Evolutionary conservation across 2,329 filamentous ascomycete genomes (phyloP).

Genomic region (Thermothelomyces thermophilus): DNA sequence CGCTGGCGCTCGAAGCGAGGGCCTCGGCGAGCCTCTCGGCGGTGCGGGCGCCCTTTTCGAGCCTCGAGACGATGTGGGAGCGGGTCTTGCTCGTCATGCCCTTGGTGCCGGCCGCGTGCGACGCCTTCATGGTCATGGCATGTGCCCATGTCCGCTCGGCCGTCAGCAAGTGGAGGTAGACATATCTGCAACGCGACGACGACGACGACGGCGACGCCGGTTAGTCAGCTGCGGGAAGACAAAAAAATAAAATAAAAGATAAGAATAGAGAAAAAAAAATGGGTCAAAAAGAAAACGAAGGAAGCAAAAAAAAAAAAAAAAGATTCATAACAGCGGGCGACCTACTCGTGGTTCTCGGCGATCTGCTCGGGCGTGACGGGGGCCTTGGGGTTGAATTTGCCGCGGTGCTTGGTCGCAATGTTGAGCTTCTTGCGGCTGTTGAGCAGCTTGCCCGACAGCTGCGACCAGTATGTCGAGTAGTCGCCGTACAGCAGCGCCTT

Average conservation of each 20-base stretch:
- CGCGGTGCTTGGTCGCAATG: slow-evolving; percentile 74
- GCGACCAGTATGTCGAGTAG: slow-evolving; percentile 75
- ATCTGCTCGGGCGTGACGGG: slow-evolving; percentile 70
- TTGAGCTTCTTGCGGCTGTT: slow-evolving; percentile 80
- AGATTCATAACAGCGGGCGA: background rate
- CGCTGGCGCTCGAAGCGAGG: slow-evolving; percentile 55
- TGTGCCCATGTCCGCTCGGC: slow-evolving; percentile 92
- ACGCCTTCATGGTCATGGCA: slow-evolving; percentile 88
- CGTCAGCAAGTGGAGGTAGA: slow-evolving; percentile 72
- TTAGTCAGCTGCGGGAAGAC: slow-evolving; percentile 4
- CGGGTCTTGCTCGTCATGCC: slow-evolving; percentile 72
- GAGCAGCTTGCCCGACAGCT: slow-evolving; percentile 73
- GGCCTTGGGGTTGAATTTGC: slow-evolving; percentile 71
- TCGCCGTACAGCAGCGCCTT: slow-evolving; percentile 82
- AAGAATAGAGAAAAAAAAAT: too few species aligned
- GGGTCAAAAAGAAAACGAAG: background rate
- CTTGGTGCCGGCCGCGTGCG: slow-evolving; percentile 71
- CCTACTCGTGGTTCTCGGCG: slow-evolving; percentile 67
- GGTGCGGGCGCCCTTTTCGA: slow-evolving; percentile 69
- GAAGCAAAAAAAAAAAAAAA: background rate
- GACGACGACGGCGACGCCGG: too few species aligned
- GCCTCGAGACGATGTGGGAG: slow-evolving; percentile 80
- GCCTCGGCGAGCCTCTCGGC: slow-evolving; percentile 62
- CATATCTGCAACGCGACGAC: slow-evolving; percentile 51
- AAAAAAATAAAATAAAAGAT: too few species aligned